phyloP scores from a whole-genome alignment of 768 basidiomycete genomes.

The Suillus discolor region DNA sequence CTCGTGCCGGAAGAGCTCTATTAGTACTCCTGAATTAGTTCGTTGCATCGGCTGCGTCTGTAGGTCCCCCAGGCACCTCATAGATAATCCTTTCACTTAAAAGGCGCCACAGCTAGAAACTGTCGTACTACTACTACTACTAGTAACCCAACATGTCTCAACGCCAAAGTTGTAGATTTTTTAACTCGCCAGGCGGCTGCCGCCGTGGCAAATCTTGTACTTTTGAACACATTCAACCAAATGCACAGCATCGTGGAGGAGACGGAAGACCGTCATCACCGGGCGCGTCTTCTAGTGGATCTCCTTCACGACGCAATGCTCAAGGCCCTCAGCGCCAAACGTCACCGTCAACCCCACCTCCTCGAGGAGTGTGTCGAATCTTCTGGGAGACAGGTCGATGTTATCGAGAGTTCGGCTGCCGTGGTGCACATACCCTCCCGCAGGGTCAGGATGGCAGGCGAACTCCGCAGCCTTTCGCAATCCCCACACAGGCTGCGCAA shows the following conservation, averaged over 20 bases:
- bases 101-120: background rate
- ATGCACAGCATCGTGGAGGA: constrained; percentile 20
- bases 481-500: constrained; percentile 20
- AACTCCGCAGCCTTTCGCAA: constrained; percentile 10
- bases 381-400: constrained; percentile 53
- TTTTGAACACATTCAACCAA: constrained; percentile 14
- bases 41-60: background rate
- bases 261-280: constrained; percentile 11
- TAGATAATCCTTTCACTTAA: constrained; percentile 5
- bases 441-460: constrained; percentile 13
- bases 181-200: constrained; percentile 48
- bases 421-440: constrained; percentile 38
- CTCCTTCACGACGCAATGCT: constrained; percentile 9
- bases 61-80: constrained; percentile 7
- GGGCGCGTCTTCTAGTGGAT: constrained; percentile 10
- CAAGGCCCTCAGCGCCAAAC: constrained; percentile 22
- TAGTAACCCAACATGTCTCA: constrained; percentile 1
- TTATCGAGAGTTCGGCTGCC: constrained; percentile 47
- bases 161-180: constrained; percentile 40
- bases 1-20: constrained; percentile 3
- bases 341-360: constrained; percentile 5
- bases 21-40: background rate
- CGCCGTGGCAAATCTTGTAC: constrained; percentile 41
- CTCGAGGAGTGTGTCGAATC: constrained; percentile 45
- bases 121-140: background rate